Evolutionary conservation across 352 stramenopile species (phyloP), one percentile per base, ranked within the genome.

Genomic region (Phytophthora nicotianae): DNA sequence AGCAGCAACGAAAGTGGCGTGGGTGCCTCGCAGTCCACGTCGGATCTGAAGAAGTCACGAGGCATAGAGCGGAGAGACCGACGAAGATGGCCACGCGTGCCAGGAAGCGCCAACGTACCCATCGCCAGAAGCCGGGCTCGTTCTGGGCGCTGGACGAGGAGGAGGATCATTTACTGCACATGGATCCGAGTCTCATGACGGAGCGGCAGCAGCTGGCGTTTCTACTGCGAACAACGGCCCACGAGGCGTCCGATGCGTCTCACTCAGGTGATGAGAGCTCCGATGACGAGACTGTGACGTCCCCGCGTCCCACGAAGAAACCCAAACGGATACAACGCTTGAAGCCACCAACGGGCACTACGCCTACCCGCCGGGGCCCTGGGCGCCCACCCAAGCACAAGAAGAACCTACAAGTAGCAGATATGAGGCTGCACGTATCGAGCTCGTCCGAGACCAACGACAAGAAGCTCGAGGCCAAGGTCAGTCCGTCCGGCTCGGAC

Each of bases 181-280:
- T 88, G 68, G 71, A 93, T 50, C 76, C 79, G 42, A 87, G 75
- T 45, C 68, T 89, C 20, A 93, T 93, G 84, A 93, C 84, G 42
- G 84, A 93, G 69, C 80, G 84, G 9, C 84, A 93, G 62, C 84
- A 91, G 59, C 59, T 93, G 49, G 78, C 84, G 46, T 93, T 93
- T 58, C 69, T 93, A 19, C 65, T 93, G 58, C 79, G 81, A 4
- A 81, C 74, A 42, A 91, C 84, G 1, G 81, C 84, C 29, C 80
- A 84, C 14, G 78, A 83, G n/a, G 77, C 73, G 24, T 79, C 70
- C 29, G 65, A 74, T 27, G 35, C 19, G 2, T 55, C 58, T 26
- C 63, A 51, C 7, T 73, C 64, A 11, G 69, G 61, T 29, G 62
- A 62, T 11, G 74, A 66, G 3, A 78, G 58, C 54, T 79, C 58